Percentiles rank a stretch among this genome's conserved stretches.
phyloP scores from a whole-genome alignment of 2,329 filamentous ascomycete genomes.

The Gnomoniopsis smithogilvyi region DNA sequence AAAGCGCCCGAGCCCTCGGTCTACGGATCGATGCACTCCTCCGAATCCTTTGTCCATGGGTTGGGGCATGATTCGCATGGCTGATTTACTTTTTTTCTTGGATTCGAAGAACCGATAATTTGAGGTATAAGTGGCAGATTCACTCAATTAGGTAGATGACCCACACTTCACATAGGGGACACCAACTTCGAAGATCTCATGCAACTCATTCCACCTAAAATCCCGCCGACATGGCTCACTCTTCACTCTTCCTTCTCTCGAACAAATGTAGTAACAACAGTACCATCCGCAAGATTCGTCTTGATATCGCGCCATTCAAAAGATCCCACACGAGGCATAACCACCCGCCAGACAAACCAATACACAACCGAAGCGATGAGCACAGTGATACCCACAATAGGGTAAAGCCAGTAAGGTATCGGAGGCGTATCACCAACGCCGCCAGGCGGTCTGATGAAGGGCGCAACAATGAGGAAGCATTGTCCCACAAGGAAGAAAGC shows the following conservation, averaged over 20 bases:
- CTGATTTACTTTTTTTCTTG: too few relatives aligned
- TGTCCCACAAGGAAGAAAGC: slow-evolving; percentile 52
- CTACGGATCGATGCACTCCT: too few relatives aligned
- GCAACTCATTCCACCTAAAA: too few relatives aligned
- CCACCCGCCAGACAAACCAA: slow-evolving; percentile 48
- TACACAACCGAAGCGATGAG: slow-evolving; percentile 51
- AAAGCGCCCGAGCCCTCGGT: too few relatives aligned
- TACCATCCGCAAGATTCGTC: not conserved
- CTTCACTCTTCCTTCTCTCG: not conserved
- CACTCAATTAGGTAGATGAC: too few relatives aligned
- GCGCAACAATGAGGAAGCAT: slow-evolving; percentile 53
- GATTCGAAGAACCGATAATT: too few relatives aligned
- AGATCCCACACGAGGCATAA: not conserved
- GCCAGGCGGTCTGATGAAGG: slow-evolving; percentile 58
- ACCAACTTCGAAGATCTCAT: too few relatives aligned
- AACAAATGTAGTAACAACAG: not conserved
- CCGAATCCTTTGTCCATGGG: too few relatives aligned
- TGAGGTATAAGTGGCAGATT: too few relatives aligned
- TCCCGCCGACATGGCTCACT: not conserved
- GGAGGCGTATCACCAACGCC: slow-evolving; percentile 31
- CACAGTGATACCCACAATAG: slow-evolving; percentile 48
- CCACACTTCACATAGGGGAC: too few relatives aligned
- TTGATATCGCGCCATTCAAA: not conserved
- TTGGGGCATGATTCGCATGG: too few relatives aligned
- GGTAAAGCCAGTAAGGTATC: slow-evolving; percentile 52